Conservation (phyloP, 106 monocot genomes). For the Alisma plantagoaquatica region DNA sequence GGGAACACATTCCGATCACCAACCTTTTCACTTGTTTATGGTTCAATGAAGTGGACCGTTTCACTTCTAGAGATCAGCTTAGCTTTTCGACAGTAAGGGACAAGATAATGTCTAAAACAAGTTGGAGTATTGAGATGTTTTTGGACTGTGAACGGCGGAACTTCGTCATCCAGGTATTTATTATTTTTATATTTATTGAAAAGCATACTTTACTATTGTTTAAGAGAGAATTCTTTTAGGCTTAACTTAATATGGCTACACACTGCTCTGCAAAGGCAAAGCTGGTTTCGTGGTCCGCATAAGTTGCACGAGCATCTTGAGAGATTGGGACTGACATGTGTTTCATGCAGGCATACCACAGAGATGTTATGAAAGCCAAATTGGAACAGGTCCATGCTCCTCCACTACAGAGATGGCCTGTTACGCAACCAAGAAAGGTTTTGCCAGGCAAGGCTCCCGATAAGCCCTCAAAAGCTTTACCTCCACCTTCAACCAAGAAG, state of each 20-base stretch:
- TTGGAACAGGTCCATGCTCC: slow-evolving; percentile 5
- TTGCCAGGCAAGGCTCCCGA: neutral
- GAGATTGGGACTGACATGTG: no score
- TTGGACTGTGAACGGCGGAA: slow-evolving; percentile 92
- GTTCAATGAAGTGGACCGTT: slow-evolving; percentile 97
- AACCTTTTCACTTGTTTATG: slow-evolving; percentile 97
- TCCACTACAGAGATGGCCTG: neutral
- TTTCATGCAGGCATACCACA: slow-evolving; percentile 62
- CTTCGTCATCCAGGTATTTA: slow-evolving; percentile 95
- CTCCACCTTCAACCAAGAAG: slow-evolving; percentile 20
- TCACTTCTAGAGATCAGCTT: slow-evolving; percentile 91
- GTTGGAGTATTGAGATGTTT: slow-evolving; percentile 83
- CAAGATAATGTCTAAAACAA: slow-evolving; percentile 57
- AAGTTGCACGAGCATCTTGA: no score
- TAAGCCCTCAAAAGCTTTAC: slow-evolving; percentile 13
- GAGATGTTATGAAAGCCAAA: slow-evolving; percentile 58
- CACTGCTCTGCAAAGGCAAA: no score
- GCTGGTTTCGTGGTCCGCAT: no score
- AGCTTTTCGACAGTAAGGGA: slow-evolving; percentile 91
- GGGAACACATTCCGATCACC: slow-evolving; percentile 83
- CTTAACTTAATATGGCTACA: no score
- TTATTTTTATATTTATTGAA: no score
- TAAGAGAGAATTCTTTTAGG: no score
- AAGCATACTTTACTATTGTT: no score
- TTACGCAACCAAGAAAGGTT: slow-evolving; percentile 4